Conservation (phyloP, 257 asterid species). For the Pogostemon cablin region DNA sequence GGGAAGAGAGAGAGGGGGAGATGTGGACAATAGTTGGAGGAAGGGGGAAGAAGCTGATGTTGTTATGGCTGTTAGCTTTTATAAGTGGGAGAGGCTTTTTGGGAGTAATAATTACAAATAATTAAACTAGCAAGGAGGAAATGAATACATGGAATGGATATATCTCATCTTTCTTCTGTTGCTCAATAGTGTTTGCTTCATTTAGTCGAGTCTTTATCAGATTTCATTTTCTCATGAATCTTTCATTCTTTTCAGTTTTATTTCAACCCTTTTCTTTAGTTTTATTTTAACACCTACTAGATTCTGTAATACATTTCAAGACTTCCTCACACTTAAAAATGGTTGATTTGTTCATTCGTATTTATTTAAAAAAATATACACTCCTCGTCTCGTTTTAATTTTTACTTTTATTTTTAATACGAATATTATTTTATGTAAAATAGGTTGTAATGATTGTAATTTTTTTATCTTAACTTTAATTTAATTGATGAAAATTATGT, state of each 20-base stretch:
- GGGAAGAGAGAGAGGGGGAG: slow-evolving; percentile 7
- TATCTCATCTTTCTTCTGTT: slow-evolving; percentile 20
- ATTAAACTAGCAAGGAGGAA: not conserved
- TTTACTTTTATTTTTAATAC: no score
- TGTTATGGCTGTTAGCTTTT: slow-evolving; percentile 27
- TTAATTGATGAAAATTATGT: no score
- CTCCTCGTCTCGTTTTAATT: no score
- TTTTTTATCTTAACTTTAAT: no score
- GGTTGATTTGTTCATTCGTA: no score
- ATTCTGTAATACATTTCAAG: no score
- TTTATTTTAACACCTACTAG: no score
- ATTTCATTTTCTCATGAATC: not conserved
- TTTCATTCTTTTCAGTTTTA: not conserved
- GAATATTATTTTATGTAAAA: no score
- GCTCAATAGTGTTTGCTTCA: not conserved
- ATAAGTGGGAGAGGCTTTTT: slow-evolving; percentile 37
- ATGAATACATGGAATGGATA: not conserved
- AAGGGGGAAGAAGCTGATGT: slow-evolving; percentile 11
- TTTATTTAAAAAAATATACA: no score
- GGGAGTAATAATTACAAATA: slow-evolving; percentile 14
- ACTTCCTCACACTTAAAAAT: no score
- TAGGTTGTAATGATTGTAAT: no score
- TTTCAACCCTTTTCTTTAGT: no score
- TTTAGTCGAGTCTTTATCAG: not conserved
- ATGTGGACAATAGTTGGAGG: not conserved